Evolutionary conservation across 164 flowering plant genomes (phyloP), one percentile per base, ranked within the genome.

Genomic region (Piper longum): DNA sequence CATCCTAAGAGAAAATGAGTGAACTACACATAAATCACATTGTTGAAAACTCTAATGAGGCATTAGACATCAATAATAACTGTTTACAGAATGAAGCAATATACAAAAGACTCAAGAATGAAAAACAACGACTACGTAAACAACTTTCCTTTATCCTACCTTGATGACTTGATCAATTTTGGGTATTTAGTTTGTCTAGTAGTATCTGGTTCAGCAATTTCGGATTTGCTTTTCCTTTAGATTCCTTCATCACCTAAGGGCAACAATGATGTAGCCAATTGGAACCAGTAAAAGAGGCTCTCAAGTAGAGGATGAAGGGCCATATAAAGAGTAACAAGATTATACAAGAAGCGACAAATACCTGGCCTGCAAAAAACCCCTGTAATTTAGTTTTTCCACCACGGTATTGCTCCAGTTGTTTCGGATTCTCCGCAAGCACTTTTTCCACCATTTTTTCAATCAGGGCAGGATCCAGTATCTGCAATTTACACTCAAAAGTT

Each of bases 331-430:
- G 9, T 56, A 17, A 9, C 19, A 11, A 60, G 7, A 11, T 60
- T 4, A 55, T 4, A 7, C 5, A 8, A 5, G 5, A 19, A 16
- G 16, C 59, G 16, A 54, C 18, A 11, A 44, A 62, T 78, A 89
- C 98, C 96, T 86, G 93, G 70, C 98, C 98, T 59, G 98, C 91
- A 67, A 93, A 93, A 71, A 56, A 93, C 41, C 96, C 96, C 72
- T 88, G 96, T 54, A 88, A 70, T 74, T 86, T 93, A n/a, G 96
- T 88, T 77, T 81, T 93, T 54, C 98, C 98, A 14, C 82, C 86
- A 57, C 85, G 90, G 61, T 89, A 93, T 70, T 88, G 96, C 70
- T 85, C 85, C 60, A 89, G 78, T 74, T 93, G 97, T 81, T 88
- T 86, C 52, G 88, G 96, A 57, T 88, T 89, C 48, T 81, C 90